phyloP scores from a whole-genome alignment of 805 yeast genomes.

The Suhomyces prunicola region DNA sequence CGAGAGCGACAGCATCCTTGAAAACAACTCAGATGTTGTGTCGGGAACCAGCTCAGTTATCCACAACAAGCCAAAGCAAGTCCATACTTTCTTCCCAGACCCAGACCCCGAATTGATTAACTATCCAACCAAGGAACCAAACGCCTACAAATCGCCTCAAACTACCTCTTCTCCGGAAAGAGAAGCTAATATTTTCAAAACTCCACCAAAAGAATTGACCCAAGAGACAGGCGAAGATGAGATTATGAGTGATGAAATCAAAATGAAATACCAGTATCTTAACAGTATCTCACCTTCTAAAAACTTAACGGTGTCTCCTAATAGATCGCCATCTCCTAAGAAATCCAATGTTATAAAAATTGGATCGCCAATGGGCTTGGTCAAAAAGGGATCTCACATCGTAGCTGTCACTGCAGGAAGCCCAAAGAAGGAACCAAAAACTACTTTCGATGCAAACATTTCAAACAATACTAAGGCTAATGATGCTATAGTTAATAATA shows the following conservation, averaged over 20 bases:
- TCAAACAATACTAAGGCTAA: background rate
- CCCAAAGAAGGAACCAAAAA: background rate
- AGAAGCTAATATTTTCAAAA: constrained; percentile 19
- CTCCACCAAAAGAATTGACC: constrained; percentile 22
- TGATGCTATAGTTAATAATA: constrained; percentile 4
- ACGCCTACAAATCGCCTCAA: background rate
- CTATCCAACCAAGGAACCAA: constrained; percentile 12
- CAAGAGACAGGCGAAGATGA: constrained; percentile 1
- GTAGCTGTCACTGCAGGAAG: constrained; percentile 17
- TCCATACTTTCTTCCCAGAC: constrained; percentile 24
- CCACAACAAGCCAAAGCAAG: constrained; percentile 4
- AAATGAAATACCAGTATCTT: constrained; percentile 11
- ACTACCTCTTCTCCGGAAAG: background rate
- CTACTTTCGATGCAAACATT: background rate
- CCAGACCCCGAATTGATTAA: constrained; percentile 29
- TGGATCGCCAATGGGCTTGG: constrained; percentile 36
- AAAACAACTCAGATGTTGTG: background rate
- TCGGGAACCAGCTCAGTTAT: constrained; percentile 11
- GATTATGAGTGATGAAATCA: constrained; percentile 10
- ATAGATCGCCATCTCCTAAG: constrained; percentile 5
- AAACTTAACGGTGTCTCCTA: constrained; percentile 9
- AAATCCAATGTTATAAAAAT: constrained; percentile 25
- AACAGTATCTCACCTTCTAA: constrained; percentile 12
- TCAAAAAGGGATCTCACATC: constrained; percentile 27
- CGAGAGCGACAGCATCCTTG: constrained; percentile 4